Conservation (phyloP, 345 rosid genomes). For the Salix dunnii region DNA sequence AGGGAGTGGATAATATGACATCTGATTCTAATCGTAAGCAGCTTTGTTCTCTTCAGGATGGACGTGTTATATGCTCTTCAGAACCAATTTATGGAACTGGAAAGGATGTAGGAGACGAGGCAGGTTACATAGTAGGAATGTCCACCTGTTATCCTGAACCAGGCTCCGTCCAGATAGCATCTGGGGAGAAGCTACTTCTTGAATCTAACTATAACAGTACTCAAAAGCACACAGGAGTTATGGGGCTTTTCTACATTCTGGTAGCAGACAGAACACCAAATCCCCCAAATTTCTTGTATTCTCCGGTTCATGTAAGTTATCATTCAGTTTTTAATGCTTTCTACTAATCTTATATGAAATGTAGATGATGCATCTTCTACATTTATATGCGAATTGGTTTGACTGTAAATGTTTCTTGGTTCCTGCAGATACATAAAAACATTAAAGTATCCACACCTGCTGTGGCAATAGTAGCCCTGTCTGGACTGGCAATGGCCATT, state of each 20-base stretch:
- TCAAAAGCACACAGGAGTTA: constrained; percentile 65
- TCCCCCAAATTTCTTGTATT: constrained; percentile 7
- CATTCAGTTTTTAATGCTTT: not conserved
- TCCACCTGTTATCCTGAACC: constrained; percentile 76
- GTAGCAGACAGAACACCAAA: constrained; percentile 54
- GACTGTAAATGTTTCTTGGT: not conserved
- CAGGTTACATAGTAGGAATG: constrained; percentile 91
- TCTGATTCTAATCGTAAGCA: not conserved
- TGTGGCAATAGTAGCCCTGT: constrained; percentile 23
- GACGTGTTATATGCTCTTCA: constrained; percentile 57
- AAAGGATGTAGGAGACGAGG: constrained; percentile 74
- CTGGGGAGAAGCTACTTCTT: constrained; percentile 57
- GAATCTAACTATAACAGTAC: constrained; percentile 60
- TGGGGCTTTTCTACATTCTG: constrained; percentile 74
- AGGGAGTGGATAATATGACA: not conserved
- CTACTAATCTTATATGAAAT: too few species aligned
- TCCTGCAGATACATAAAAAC: constrained; percentile 20
- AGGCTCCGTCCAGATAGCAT: constrained; percentile 51
- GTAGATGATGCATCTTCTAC: too few species aligned
- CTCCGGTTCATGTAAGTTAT: constrained; percentile 33
- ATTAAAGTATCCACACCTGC: constrained; percentile 5
- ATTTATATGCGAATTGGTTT: too few species aligned
- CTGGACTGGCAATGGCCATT: constrained; percentile 19
- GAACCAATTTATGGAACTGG: constrained; percentile 62
- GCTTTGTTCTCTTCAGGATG: constrained; percentile 43